Base-by-base conservation (phyloP, 2,329 filamentous ascomycete species). In the Pleomassaria siparia region DNA sequence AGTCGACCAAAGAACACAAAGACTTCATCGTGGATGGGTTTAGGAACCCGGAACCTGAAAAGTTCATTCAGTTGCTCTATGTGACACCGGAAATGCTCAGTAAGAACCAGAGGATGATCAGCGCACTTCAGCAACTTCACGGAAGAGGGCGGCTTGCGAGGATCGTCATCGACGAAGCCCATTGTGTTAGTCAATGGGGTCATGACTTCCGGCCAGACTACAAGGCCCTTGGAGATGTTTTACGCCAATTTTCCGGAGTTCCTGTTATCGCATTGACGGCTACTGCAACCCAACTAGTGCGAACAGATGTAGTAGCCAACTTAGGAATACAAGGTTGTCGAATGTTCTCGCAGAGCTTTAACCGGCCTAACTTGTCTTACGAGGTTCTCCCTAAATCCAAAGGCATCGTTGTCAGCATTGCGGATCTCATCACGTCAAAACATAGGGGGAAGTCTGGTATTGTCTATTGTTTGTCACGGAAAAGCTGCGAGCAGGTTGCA, bases 111-210 rank as follows among this genome's bases (percentile, higher is more conserved):
- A 74, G 75, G 2, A 88, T 97, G 69, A 75, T 84, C 48, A 79
- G 77, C 43, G 81, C 78, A 2, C 78, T 99, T 53, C 74, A 82
- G 43, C 77, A 76, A 2, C 76, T 99, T n/a, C 81, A 96, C 67
- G 71, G 72, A 12, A 83, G 83, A 42, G 76, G 80, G 3, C 88
- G 86, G 59, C 82, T 99, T 43, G 92, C 95, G 13, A 84, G 94
- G 21, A 83, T 99, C 40, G 94, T 99, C 44, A 95, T 99, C 53
- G 94, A 99, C 59, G 95, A 99, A 73, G 94, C 94, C n/a, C 94
- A 99, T 69, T 99, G 94, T 70, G 92, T 99, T 21, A 97, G 94
- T 70, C 91, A 99, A 76, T 99, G 94, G 94, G 94, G 94, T 1
- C 94, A 99, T 60, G 94, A 99, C 69, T 99, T 99, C 67, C 84